Percentiles rank a stretch among this genome's conserved stretches.
Conservation (phyloP, 306 rosid species). For the Fragaria iinumae region DNA sequence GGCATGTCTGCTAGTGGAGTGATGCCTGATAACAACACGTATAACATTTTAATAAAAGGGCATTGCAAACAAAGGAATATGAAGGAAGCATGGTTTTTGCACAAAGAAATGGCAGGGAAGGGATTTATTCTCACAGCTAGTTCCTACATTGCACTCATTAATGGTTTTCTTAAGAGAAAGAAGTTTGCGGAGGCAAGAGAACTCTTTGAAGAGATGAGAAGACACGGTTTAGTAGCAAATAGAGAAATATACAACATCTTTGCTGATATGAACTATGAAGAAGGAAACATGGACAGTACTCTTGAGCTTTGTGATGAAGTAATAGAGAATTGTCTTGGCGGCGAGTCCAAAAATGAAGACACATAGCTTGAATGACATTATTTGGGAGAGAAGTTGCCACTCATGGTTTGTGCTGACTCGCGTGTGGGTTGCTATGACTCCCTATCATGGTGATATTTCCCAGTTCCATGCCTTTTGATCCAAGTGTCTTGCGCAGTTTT, state of each 20-base stretch:
- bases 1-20: conserved; percentile 65
- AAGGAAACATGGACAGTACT: conserved; percentile 69
- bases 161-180: conserved; percentile 67
- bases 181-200: conserved; percentile 65
- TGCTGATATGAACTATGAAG: conserved; percentile 67
- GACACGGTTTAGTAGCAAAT: conserved; percentile 59
- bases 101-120: conserved; percentile 62
- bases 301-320: conserved; percentile 89
- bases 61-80: conserved; percentile 83
- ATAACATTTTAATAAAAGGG: conserved; percentile 74
- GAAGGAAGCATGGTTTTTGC: conserved; percentile 82
- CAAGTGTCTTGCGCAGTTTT: background rate
- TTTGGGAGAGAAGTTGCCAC: background rate
- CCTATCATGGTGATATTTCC: background rate
- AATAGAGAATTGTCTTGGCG: conserved; percentile 70
- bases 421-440: background rate
- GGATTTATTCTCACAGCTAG: conserved; percentile 54
- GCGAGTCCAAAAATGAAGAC: conserved; percentile 19
- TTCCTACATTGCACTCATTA: conserved; percentile 69
- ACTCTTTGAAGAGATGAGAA: conserved; percentile 85
- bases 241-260: conserved; percentile 73
- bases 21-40: conserved; percentile 66
- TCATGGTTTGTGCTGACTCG: conserved; percentile 14
- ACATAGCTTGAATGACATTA: conserved; percentile 27
- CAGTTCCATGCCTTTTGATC: background rate